These are phyloP conservation scores for Xerocomus potaroensis DNA, from an alignment of 768 basidiomycete species.

Conservation along the genomic window DNA sequence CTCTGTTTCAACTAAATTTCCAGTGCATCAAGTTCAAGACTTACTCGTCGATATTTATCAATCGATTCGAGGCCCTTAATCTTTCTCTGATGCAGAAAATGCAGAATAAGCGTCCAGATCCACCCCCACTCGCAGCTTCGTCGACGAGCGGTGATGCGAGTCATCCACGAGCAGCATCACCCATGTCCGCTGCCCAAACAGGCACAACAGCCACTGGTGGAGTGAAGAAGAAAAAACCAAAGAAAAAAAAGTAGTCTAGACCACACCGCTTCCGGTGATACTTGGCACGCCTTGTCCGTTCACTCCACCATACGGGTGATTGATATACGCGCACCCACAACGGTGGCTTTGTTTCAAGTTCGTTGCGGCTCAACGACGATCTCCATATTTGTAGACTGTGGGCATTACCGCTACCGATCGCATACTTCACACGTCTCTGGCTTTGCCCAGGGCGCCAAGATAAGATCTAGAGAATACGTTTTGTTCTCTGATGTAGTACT, in stretches of 20 bases:
- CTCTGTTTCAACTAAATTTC: background rate
- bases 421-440: background rate
- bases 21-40: slow-evolving; percentile 98
- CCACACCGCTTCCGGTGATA: background rate
- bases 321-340: slow-evolving; percentile 3
- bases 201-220: slow-evolving; percentile 50
- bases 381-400: background rate
- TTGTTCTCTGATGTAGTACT: background rate
- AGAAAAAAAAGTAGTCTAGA: slow-evolving; percentile 62
- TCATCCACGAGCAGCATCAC: slow-evolving; percentile 33
- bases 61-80: slow-evolving; percentile 93
- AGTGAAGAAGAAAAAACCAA: slow-evolving; percentile 79
- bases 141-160: slow-evolving; percentile 18
- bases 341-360: background rate
- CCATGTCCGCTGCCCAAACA: slow-evolving; percentile 29
- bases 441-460: background rate
- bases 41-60: slow-evolving; percentile 89
- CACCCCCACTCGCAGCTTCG: slow-evolving; percentile 20
- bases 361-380: slow-evolving; percentile 1
- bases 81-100: slow-evolving; percentile 82
- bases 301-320: background rate
- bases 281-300: slow-evolving; percentile 8
- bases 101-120: slow-evolving; percentile 56
- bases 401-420: background rate
- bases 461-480: background rate